phyloP scores from a whole-genome alignment of 2,329 filamentous ascomycete genomes.

The Cytospora paraplurivora region DNA sequence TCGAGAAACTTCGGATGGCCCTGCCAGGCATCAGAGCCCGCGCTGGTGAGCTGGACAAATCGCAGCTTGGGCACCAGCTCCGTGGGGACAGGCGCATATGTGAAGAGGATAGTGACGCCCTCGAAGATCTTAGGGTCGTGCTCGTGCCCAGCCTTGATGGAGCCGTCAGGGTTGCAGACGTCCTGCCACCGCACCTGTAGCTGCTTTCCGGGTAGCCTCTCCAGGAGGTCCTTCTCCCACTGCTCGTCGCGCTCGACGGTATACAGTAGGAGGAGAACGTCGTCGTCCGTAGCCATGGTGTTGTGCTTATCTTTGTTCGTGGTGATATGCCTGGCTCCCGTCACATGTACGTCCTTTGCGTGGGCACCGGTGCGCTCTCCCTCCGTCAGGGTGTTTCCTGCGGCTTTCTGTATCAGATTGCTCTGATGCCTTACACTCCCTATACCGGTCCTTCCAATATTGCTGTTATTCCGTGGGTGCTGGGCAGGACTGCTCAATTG shows the following conservation, averaged over 20 bases:
- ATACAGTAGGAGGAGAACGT: slow-evolving; percentile 20
- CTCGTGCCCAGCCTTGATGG: slow-evolving; percentile 32
- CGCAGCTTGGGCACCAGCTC: slow-evolving; percentile 39
- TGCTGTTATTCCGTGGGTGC: neutral
- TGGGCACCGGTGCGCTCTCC: neutral
- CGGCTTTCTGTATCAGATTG: neutral
- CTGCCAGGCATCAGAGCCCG: slow-evolving; percentile 44
- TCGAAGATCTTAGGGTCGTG: slow-evolving; percentile 38
- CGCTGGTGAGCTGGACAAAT: slow-evolving; percentile 44
- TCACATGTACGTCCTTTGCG: neutral
- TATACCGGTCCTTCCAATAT: neutral
- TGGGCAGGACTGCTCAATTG: neutral
- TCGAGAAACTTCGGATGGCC: slow-evolving; percentile 37
- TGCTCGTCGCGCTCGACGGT: slow-evolving; percentile 11
- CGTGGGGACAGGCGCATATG: slow-evolving; percentile 37
- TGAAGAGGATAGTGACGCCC: slow-evolving; percentile 41
- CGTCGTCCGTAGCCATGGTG: slow-evolving; percentile 3
- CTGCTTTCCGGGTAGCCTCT: slow-evolving; percentile 8
- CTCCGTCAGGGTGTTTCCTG: neutral
- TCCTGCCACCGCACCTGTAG: slow-evolving; percentile 39
- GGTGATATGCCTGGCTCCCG: neutral
- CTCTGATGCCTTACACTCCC: too few relatives aligned
- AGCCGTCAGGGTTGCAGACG: slow-evolving; percentile 30
- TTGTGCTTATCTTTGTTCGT: neutral
- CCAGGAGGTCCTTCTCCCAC: slow-evolving; percentile 19